Evolutionary conservation across 2,329 filamentous ascomycete genomes (phyloP), one percentile per base, ranked within the genome.

Genomic region (Tothia fuscella): DNA sequence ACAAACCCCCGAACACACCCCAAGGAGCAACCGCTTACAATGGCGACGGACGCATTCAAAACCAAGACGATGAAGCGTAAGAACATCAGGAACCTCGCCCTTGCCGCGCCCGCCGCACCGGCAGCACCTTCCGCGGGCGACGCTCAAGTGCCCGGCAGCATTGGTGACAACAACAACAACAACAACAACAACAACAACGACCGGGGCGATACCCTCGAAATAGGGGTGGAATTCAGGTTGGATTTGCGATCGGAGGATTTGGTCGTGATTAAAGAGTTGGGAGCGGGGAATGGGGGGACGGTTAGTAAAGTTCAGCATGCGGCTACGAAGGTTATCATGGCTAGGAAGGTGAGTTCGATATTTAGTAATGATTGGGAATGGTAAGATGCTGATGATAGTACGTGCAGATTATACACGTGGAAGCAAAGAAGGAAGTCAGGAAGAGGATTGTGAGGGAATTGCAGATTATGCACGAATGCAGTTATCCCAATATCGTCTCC

Each of bases 261-360:
- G 39, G 80, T 95, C 52, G 80, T 94, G 26, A 67, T 98, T 52
- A 94, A 93, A 66, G 91, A 98, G 62, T 72, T 98, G 25, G 91
- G 91, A 36, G 85, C 86, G 38, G 91, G 91, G 47, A 98, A 98
- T 68, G 91, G 91, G 56, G 91, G 91, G 44, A 96, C 91, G 16
- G 91, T 98, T 55, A 96, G 88, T 70, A 98, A 98, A 65, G 91
- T 98, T 56, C 83, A 82, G 68, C 89, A 98, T 67, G 77, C 87
- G 48, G 87, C 85, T 26, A 95, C 88, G 26, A 93, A 93, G 58
- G 93, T 91, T 14, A 76, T 93, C 51, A 98, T 98, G 91, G 91
- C 91, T 51, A 78, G 88, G 65, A 98, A 98, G 83, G 91, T 95
- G 60, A 41, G 39, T 7, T 24, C 22, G 10, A 21, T 24, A 4